Evolutionary conservation across 306 rosid species (phyloP).

Genomic region (Erythrophleum fordii): DNA sequence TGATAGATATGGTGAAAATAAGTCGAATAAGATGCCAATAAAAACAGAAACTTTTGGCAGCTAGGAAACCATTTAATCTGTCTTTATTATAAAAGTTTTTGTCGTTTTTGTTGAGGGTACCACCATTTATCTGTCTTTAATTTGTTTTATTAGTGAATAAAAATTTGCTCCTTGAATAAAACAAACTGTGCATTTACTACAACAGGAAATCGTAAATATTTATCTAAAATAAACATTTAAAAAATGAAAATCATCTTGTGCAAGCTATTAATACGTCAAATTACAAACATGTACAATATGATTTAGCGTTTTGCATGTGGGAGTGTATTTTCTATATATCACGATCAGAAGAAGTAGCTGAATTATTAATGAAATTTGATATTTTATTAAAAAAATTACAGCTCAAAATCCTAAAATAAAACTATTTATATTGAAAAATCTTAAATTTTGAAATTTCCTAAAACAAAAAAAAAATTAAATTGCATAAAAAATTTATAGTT

Average conservation of each 20-base stretch:
- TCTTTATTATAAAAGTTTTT: neutral
- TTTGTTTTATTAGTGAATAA: neutral
- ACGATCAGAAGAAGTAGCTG: neutral
- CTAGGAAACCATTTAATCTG: neutral
- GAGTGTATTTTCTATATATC: neutral
- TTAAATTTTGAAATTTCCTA: too few relatives aligned
- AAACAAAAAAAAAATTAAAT: too few relatives aligned
- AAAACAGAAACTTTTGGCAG: neutral
- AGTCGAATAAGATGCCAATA: neutral
- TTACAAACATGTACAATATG: neutral
- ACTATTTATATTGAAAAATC: too few relatives aligned
- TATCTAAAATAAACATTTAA: neutral
- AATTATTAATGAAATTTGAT: neutral
- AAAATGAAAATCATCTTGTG: neutral
- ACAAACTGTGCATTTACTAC: too few relatives aligned
- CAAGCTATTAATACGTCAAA: neutral
- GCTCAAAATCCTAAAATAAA: too few relatives aligned
- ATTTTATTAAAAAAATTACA: too few relatives aligned
- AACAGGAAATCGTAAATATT: too few relatives aligned
- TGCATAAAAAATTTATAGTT: too few relatives aligned
- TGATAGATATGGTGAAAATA: neutral
- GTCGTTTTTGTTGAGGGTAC: neutral
- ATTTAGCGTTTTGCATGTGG: neutral
- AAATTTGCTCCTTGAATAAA: neutral
- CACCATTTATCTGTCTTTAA: neutral